Conservation (phyloP, 495 filamentous ascomycete genomes). For the Podospora fimiseda region DNA sequence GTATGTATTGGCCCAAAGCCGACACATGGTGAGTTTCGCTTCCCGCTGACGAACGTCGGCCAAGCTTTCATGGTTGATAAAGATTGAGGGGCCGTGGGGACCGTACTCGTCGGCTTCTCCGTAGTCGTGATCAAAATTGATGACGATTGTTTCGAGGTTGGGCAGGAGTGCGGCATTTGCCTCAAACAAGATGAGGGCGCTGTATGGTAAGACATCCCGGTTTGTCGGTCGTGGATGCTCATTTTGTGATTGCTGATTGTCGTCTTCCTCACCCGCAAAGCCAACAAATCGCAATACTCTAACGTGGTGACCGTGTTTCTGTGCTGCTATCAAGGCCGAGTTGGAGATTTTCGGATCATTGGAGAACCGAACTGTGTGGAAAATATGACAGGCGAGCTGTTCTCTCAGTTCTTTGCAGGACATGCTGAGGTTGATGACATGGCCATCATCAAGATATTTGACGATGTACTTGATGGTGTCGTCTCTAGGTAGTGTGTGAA, state of each 20-base stretch:
- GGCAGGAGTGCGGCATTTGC: background rate
- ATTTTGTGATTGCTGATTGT: background rate
- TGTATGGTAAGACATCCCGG: background rate
- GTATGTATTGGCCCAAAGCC: background rate
- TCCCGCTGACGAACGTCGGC: background rate
- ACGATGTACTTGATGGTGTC: background rate
- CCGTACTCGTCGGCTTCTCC: background rate
- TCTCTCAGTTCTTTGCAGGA: background rate
- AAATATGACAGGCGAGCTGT: background rate
- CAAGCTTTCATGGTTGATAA: background rate
- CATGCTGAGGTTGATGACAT: background rate
- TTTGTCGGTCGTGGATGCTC: background rate
- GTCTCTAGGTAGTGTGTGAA: background rate
- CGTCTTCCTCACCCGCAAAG: background rate
- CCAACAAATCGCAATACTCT: background rate
- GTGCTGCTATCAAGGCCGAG: background rate
- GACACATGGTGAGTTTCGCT: background rate
- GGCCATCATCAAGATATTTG: background rate
- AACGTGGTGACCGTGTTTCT: background rate
- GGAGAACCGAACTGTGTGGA: background rate
- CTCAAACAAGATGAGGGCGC: background rate
- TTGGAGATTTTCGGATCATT: background rate
- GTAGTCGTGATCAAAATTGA: slow-evolving; percentile 4
- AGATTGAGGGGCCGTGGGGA: background rate
- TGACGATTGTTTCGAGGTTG: background rate